These are phyloP conservation scores for Boechera stricta DNA, from an alignment of 345 rosid genomes.

Conservation along the genomic window DNA sequence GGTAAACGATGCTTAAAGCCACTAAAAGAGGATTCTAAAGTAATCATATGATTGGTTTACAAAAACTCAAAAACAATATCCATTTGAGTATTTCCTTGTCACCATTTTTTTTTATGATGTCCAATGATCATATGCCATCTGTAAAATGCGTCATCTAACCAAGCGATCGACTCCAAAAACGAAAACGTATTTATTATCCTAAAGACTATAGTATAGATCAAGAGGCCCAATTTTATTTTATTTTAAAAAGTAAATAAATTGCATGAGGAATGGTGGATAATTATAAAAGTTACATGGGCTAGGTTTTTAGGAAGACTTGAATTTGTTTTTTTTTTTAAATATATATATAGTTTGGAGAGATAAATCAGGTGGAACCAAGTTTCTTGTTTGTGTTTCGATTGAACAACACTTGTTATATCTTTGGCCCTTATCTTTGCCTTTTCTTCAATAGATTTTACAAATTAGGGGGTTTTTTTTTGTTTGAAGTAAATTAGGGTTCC, in stretches of 20 bases:
- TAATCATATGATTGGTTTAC: background rate
- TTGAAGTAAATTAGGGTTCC: constrained; percentile 6
- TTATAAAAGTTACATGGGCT: background rate
- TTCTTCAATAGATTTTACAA: background rate
- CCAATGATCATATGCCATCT: background rate
- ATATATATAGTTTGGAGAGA: background rate
- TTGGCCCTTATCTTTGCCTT: background rate
- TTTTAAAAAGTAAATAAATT: background rate
- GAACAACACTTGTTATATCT: background rate
- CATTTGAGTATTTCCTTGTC: constrained; percentile 18
- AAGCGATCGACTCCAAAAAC: background rate
- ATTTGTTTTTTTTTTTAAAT: background rate
- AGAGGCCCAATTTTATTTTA: background rate
- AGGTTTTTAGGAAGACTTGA: background rate
- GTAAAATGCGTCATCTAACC: background rate
- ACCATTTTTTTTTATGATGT: background rate
- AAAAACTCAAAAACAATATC: background rate
- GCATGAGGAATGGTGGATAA: constrained; percentile 3
- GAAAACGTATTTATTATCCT: constrained; percentile 6
- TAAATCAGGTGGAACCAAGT: background rate
- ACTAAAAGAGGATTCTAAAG: background rate
- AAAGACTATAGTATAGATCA: background rate
- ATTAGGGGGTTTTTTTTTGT: background rate
- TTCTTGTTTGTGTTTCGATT: constrained; percentile 1
- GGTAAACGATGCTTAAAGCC: constrained; percentile 27